Base-by-base conservation (phyloP, 2,329 filamentous ascomycete genomes). In the Verticillium longisporum region DNA sequence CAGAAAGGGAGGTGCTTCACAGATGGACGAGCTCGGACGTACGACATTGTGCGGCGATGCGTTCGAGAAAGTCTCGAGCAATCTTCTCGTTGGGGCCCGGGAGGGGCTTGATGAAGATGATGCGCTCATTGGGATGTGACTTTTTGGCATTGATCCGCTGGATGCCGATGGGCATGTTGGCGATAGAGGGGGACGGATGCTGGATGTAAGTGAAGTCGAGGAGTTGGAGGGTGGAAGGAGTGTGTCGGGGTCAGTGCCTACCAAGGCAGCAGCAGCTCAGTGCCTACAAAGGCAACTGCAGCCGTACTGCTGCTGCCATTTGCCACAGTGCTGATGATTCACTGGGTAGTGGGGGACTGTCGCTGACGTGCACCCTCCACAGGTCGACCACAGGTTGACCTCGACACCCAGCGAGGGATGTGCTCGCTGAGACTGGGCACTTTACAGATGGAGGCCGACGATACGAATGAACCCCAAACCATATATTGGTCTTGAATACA, bases 61-160 rank as follows among this genome's bases (percentile, higher is more conserved):
- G 83, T 67, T 91, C 87, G 1, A 94, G 78, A 65, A 90, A 92
- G 62, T 89, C 86, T 66, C 88, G 85, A 0, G 90, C 86, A 7
- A 81, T 78, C 1, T 78, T 76, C 69, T 88, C 82, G 64, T 88
- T 83, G 0, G 83, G 76, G 0, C 89, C 88, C 14, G 86, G 80
- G 0, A 93, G 78, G 1, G 91, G 87, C 69, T 92, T 92, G 76
- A 96, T 94, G 78, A 96, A 96, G 71, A 91, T 85, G 67, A 96
- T 91, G 63, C 86, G 84, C 26, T 85, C 80, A 68, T 95, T 96
- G 7, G 91, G 91, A 62, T 90, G 88, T 60, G 88, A 85, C 55
- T 81, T 84, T 69, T 84, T 89, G 67, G 87, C 87, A 69, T 96
- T 96, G 58, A 96, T 79, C 64, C 91, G 85, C 75, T 91, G 84